Base-by-base conservation (phyloP, 805 yeast species). In the Ogataea nitratoaversa region DNA sequence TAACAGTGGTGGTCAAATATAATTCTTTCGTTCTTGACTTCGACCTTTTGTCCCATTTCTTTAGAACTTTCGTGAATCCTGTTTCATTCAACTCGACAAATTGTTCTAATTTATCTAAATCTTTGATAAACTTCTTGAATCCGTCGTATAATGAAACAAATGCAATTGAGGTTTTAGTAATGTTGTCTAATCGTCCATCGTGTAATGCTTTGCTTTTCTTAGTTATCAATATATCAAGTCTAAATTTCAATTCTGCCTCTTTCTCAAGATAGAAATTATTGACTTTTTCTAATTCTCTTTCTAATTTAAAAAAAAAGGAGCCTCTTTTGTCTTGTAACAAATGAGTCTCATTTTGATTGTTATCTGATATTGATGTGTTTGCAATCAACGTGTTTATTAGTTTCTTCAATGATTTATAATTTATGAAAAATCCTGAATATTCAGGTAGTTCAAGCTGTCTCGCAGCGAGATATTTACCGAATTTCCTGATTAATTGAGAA, bases 1-100 rank as follows among this genome's bases (percentile, higher is more conserved):
- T 88, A 12, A 93, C 95, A 0, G 96, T 96, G 0, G 96, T 84
- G 23, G 88, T 80, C 36, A 93, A 71, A 59, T 90, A 93, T 37
- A 93, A 71, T 59, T 93, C 99, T 57, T 90, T 89, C 6, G 96
- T 89, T 51, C 87, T 95, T 3, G 96, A 86, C 56, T 91, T 89
- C 18, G 96, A 88, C 46, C 97, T 72, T 63, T 93, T 93, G 65
- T 93, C 99, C 99, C 99, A 93, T 66, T 93, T 93, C 62, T 93
- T 93, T 54, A 93, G 75, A 22, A 88, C 97, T 65, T 93, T 93
- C 18, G 95, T 82, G 63, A 93, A 93, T 12, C 99, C 99, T 0
- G 95, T 87, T 55, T 90, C 96, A 59, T 93, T 93, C 43, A 93
- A 71, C 62, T 90, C 97, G 30, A 93, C 88, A 64, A 86, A 93